Evolutionary conservation across 2,329 filamentous ascomycete genomes (phyloP), one percentile per base, ranked within the genome.

Genomic region (Tolypocladium amazonense): DNA sequence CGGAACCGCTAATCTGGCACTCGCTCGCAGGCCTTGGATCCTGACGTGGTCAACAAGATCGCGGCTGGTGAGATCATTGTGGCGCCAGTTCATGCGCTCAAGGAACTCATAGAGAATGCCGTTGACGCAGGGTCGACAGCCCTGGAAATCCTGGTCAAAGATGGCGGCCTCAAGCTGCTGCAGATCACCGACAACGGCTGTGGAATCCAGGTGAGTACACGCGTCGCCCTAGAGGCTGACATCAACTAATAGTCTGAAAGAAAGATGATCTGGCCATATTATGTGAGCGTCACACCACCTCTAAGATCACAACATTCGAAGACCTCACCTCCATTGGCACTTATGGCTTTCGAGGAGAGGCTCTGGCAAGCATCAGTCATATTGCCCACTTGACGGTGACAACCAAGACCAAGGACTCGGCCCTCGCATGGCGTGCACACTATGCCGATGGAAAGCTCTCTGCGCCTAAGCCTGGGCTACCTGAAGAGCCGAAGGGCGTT

Each of bases 31-130:
- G 89, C 93, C 18, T 82, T 99, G 33, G 90, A 96, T 68, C 87
- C 89, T 63, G 88, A 94, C 76, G 94, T 99, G 27, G 89, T 99
- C 65, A 99, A 97, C 79, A 99, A 97, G 73, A 99, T 99, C 66
- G 94, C 94, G 0, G 94, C 94, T 0, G 94, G 94, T 25, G 94
- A 99, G 73, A 99, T 99, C 68, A 99, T 99, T 62, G 92, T 99
- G 56, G 93, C 94, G 2, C 95, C 94, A 0, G 92, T 97, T 35
- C 91, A 99, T 73, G 94, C 95, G 3, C 75, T 99, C 60, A 99
- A 99, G 74, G 94, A 99, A 72, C 79, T 99, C 56, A 92, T 99
- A 15, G 94, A 99, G 72, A 99, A 99, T 68, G 88, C 94, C 4
- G 92, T 99, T 20, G 95, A 99, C 75, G 94, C 95, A n/a, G 93